These are phyloP conservation scores for Prunus davidiana DNA, from an alignment of 306 rosid genomes.

Conservation along the genomic window DNA sequence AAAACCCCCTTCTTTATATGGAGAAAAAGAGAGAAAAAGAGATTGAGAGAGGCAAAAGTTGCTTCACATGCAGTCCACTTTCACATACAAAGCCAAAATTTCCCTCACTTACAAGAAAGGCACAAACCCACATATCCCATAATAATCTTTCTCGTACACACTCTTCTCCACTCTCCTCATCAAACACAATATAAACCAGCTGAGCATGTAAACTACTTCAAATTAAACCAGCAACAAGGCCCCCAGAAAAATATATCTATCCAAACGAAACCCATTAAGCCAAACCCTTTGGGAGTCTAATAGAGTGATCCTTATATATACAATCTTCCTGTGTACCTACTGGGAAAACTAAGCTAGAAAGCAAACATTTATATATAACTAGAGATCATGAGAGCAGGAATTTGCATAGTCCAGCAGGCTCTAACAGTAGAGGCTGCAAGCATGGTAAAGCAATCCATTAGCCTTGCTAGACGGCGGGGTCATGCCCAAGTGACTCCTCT, in stretches of 20 bases:
- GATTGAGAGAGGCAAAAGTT: conserved; percentile 34
- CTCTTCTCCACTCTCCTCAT: too few species aligned
- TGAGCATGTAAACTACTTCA: too few species aligned
- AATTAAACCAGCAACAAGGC: too few species aligned
- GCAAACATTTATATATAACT: background rate
- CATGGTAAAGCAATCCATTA: conserved; percentile 70
- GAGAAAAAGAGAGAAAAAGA: too few species aligned
- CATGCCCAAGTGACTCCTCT: conserved; percentile 96
- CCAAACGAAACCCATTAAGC: conserved; percentile 23
- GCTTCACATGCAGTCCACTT: conserved; percentile 53
- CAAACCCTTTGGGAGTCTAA: background rate
- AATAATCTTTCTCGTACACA: background rate
- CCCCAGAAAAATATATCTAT: background rate
- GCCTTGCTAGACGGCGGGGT: conserved; percentile 72
- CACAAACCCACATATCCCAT: conserved; percentile 55
- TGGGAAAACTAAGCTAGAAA: too few species aligned
- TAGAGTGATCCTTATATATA: too few species aligned
- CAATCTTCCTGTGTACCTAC: too few species aligned
- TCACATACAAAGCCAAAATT: conserved; percentile 61
- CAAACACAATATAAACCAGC: conserved; percentile 11
- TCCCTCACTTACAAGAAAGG: conserved; percentile 96
- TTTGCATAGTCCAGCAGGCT: conserved; percentile 77
- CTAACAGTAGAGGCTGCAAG: conserved; percentile 60
- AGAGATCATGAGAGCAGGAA: conserved; percentile 66
- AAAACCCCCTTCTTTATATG: conserved; percentile 33